These are phyloP conservation scores for Suhomyces kunorum DNA, from an alignment of 1,139 yeast genomes.

Conservation along the genomic window DNA sequence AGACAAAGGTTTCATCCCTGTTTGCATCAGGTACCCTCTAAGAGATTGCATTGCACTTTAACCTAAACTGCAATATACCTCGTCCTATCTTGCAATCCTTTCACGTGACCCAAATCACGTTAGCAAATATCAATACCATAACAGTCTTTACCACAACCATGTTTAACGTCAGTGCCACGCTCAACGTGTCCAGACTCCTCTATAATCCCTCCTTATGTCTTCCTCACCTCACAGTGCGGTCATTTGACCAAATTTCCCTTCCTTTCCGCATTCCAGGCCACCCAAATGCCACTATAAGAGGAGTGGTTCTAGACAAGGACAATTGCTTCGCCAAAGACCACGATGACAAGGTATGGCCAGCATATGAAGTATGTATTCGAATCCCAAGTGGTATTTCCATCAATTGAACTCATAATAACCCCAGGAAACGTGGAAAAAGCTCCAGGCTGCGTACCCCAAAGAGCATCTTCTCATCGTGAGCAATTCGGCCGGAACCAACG, in stretches of 20 bases:
- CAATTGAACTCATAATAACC: conserved; percentile 4
- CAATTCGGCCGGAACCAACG: conserved; percentile 90
- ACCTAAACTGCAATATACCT: no score
- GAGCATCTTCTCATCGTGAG: conserved; percentile 78
- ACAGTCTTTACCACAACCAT: conserved; percentile 19
- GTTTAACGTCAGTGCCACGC: conserved; percentile 72
- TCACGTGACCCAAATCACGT: no score
- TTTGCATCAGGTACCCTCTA: no score
- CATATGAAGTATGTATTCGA: conserved; percentile 48
- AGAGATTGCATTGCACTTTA: no score
- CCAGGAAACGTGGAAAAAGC: conserved; percentile 54
- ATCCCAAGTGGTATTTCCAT: no score
- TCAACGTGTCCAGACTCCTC: conserved; percentile 62
- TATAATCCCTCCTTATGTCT: conserved; percentile 66
- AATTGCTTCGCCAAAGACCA: conserved; percentile 91
- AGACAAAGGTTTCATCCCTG: no score
- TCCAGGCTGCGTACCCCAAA: conserved; percentile 60
- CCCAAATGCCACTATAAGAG: conserved; percentile 49
- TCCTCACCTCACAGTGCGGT: conserved; percentile 64
- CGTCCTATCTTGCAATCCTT: no score
- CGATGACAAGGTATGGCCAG: conserved; percentile 79
- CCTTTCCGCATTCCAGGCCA: conserved; percentile 12
- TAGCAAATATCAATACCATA: background rate
- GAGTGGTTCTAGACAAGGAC: conserved; percentile 89
- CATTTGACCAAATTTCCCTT: conserved; percentile 58